These are phyloP conservation scores for Medicago arabica DNA, from an alignment of 306 rosid genomes.

Conservation along the genomic window DNA sequence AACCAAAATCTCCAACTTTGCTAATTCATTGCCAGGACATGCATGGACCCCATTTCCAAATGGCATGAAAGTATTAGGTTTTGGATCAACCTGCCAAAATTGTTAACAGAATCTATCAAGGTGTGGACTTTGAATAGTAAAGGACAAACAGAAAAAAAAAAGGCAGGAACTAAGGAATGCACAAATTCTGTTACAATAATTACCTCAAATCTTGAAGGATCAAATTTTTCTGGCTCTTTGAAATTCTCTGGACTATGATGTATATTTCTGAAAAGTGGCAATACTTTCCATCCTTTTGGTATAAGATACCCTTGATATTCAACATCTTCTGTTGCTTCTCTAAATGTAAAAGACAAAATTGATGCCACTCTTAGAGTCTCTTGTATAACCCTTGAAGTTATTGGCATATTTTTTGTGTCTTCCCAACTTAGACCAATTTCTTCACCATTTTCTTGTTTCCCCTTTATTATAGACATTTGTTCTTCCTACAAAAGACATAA, in stretches of 20 bases:
- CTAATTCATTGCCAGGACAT: conserved; percentile 95
- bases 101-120: conserved; percentile 31
- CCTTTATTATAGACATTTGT: conserved; percentile 57
- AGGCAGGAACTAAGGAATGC: conserved; percentile 22
- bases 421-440: conserved; percentile 65
- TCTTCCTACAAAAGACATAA: conserved; percentile 60
- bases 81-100: conserved; percentile 68
- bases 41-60: conserved; percentile 93
- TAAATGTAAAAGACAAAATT: conserved; percentile 83
- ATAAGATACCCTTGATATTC: conserved; percentile 85
- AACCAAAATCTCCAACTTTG: conserved; percentile 87
- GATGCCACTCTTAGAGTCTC: conserved; percentile 94
- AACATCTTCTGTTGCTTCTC: conserved; percentile 93
- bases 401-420: conserved; percentile 77
- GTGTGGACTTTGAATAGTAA: conserved; percentile 1
- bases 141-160: background rate
- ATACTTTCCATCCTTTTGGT: conserved; percentile 96
- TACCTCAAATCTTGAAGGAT: conserved; percentile 94
- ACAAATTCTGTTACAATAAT: conserved; percentile 30
- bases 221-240: conserved; percentile 80
- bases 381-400: conserved; percentile 78
- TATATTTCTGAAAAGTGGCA: conserved; percentile 92
- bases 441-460: conserved; percentile 52
- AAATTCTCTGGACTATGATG: conserved; percentile 83
- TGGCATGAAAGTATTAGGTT: conserved; percentile 88